phyloP scores from a whole-genome alignment of 2,329 filamentous ascomycete genomes.

The Neofusicoccum cordaticola region DNA sequence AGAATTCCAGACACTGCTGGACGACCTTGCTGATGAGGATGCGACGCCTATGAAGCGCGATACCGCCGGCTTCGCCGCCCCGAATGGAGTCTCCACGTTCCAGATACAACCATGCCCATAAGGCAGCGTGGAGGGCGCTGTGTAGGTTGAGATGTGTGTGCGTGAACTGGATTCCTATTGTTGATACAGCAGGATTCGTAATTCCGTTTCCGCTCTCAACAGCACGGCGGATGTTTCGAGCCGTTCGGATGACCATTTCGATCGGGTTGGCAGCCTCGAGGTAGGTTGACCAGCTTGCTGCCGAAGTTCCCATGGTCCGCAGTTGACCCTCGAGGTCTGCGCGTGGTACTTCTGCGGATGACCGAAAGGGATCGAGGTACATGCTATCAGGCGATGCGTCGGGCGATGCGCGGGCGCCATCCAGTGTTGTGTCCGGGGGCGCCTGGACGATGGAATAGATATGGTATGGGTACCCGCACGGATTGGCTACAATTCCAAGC shows the following conservation, averaged over 20 bases:
- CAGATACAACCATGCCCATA: slow-evolving; percentile 63
- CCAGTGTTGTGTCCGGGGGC: slow-evolving; percentile 53
- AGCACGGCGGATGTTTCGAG: slow-evolving; percentile 77
- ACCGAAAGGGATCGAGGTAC: slow-evolving; percentile 81
- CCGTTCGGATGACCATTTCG: slow-evolving; percentile 71
- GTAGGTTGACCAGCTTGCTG: slow-evolving; percentile 47
- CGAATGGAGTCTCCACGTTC: slow-evolving; percentile 28
- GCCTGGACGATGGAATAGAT: slow-evolving; percentile 76
- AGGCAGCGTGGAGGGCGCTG: slow-evolving; percentile 66
- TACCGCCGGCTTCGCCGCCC: slow-evolving; percentile 20
- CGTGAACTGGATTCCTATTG: slow-evolving; percentile 3
- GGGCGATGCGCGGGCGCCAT: slow-evolving; percentile 35
- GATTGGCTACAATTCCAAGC: slow-evolving; percentile 71
- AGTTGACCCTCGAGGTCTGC: slow-evolving; percentile 60
- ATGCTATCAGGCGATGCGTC: slow-evolving; percentile 54
- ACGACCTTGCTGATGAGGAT: slow-evolving; percentile 64
- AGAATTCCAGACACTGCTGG: slow-evolving; percentile 62
- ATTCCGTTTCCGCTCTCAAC: slow-evolving; percentile 43
- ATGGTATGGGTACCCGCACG: slow-evolving; percentile 79
- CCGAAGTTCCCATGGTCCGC: slow-evolving; percentile 49
- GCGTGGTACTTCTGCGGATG: slow-evolving; percentile 63
- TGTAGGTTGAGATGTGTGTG: slow-evolving; percentile 46
- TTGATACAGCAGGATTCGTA: background rate
- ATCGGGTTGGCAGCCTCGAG: slow-evolving; percentile 63
- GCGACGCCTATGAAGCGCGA: slow-evolving; percentile 38